A percentile compares a stretch with the other conserved stretches of the same genome.
These are phyloP conservation scores for Picea engelmannii DNA, from an alignment of 83 land plant genomes.

Conservation along the genomic window DNA sequence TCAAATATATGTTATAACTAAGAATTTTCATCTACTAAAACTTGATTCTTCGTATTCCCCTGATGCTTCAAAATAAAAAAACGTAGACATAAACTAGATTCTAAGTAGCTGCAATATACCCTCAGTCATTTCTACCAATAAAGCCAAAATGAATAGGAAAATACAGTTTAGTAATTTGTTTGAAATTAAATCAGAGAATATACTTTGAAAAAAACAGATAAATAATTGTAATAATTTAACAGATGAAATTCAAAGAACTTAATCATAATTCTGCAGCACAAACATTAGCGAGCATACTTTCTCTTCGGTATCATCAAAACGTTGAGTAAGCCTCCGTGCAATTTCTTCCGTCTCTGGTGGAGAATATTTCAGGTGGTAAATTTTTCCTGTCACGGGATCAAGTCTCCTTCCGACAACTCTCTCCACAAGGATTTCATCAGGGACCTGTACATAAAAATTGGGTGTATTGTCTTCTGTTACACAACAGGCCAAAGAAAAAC, in stretches of 20 bases:
- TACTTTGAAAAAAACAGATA: not conserved
- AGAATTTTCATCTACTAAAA: not conserved
- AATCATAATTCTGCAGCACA: not conserved
- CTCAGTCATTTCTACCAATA: not conserved
- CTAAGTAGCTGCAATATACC: not conserved
- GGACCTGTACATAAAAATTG: slow-evolving; percentile 50
- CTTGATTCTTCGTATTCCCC: not conserved
- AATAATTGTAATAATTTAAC: not conserved
- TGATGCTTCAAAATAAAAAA: not conserved
- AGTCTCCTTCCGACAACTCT: slow-evolving; percentile 91
- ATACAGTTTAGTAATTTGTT: slow-evolving; percentile 7
- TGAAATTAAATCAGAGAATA: not conserved
- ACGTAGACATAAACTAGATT: not conserved
- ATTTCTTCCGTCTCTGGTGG: slow-evolving; percentile 94
- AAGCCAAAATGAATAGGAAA: not conserved
- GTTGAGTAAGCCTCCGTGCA: slow-evolving; percentile 87
- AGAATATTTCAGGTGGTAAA: slow-evolving; percentile 91
- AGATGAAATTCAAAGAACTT: not conserved
- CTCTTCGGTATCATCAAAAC: slow-evolving; percentile 98
- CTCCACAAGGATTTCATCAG: slow-evolving; percentile 86
- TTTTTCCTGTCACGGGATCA: slow-evolving; percentile 95
- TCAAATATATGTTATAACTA: too few relatives aligned
- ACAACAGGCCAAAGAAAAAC: slow-evolving; percentile 8
- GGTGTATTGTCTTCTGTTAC: not conserved
- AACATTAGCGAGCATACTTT: slow-evolving; percentile 45